These are phyloP conservation scores for Metschnikowia koreensis DNA, from an alignment of 805 yeast genomes.

Conservation along the genomic window DNA sequence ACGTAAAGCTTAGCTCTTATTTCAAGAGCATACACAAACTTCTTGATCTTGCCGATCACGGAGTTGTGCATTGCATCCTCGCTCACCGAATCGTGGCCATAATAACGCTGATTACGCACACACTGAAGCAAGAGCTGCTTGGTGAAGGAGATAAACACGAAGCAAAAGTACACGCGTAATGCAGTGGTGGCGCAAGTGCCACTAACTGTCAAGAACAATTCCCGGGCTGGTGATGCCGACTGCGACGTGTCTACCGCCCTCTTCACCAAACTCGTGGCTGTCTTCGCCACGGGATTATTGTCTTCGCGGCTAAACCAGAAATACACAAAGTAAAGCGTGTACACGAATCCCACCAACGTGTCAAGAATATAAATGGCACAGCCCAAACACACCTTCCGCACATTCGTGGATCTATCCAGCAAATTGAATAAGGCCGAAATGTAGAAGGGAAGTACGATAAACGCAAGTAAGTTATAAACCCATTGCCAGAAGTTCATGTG, in stretches of 20 bases:
- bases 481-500: slow-evolving; percentile 81
- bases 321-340: slow-evolving; percentile 69
- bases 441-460: slow-evolving; percentile 62
- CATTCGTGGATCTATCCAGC: slow-evolving; percentile 46
- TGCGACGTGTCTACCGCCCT: slow-evolving; percentile 35
- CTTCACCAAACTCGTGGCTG: not conserved
- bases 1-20: slow-evolving; percentile 30
- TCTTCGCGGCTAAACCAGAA: slow-evolving; percentile 68
- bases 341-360: slow-evolving; percentile 62
- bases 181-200: slow-evolving; percentile 48
- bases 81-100: slow-evolving; percentile 25
- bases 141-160: slow-evolving; percentile 58
- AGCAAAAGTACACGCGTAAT: slow-evolving; percentile 57
- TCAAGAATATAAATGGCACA: slow-evolving; percentile 65
- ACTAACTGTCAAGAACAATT: slow-evolving; percentile 55
- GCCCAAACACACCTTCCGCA: slow-evolving; percentile 61
- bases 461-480: slow-evolving; percentile 68
- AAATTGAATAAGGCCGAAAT: slow-evolving; percentile 51
- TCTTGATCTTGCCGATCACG: slow-evolving; percentile 22
- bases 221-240: slow-evolving; percentile 58
- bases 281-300: slow-evolving; percentile 17
- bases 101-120: slow-evolving; percentile 22
- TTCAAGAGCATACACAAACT: slow-evolving; percentile 29
- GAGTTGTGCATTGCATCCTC: slow-evolving; percentile 25
- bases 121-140: slow-evolving; percentile 50